Percentiles rank a stretch among this genome's conserved stretches.
Evolutionary conservation across 768 basidiomycete genomes (phyloP).

Genomic region (Hemileccinum impolitum): DNA sequence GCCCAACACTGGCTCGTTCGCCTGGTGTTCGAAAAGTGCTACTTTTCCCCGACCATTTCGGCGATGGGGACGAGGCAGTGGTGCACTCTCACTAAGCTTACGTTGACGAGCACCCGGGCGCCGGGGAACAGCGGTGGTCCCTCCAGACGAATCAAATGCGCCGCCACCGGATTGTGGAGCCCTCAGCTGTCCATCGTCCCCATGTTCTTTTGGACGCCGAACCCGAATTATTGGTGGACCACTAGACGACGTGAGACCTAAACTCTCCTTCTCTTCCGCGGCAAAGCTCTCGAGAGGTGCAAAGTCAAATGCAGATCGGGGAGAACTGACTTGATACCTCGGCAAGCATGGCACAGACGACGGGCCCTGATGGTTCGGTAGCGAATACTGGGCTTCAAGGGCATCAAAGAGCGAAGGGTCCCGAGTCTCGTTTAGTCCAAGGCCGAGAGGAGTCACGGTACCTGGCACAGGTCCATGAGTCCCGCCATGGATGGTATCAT

Average conservation of each 20-base stretch:
- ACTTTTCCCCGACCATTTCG: constrained; percentile 76
- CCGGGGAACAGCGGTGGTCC: constrained; percentile 6
- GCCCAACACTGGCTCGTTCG: constrained; percentile 46
- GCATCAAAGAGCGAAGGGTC: constrained; percentile 46
- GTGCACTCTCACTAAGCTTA: constrained; percentile 82
- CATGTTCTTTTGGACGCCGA: constrained; percentile 12
- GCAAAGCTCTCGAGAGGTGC: constrained; percentile 75
- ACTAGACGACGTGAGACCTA: constrained; percentile 54
- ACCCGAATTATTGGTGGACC: constrained; percentile 20
- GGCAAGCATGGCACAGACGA: constrained; percentile 49
- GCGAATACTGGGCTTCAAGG: constrained; percentile 13
- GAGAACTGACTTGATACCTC: constrained; percentile 62
- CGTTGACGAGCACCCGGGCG: constrained; percentile 59
- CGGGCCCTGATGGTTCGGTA: constrained; percentile 29
- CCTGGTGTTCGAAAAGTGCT: constrained; percentile 77
- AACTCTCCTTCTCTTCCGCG: constrained; percentile 56
- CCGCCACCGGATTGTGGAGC: neutral
- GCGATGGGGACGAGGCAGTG: constrained; percentile 57
- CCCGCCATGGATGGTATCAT: constrained; percentile 3
- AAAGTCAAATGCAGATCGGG: constrained; percentile 69
- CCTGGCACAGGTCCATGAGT: constrained; percentile 1
- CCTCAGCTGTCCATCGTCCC: constrained; percentile 4
- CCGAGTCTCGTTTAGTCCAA: constrained; percentile 41
- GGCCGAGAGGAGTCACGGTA: constrained; percentile 25
- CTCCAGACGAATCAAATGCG: constrained; percentile 13